Evolutionary conservation across 2,329 filamentous ascomycete species (phyloP), one percentile per base, ranked within the genome.

Genomic region (Sporothrix protearum): DNA sequence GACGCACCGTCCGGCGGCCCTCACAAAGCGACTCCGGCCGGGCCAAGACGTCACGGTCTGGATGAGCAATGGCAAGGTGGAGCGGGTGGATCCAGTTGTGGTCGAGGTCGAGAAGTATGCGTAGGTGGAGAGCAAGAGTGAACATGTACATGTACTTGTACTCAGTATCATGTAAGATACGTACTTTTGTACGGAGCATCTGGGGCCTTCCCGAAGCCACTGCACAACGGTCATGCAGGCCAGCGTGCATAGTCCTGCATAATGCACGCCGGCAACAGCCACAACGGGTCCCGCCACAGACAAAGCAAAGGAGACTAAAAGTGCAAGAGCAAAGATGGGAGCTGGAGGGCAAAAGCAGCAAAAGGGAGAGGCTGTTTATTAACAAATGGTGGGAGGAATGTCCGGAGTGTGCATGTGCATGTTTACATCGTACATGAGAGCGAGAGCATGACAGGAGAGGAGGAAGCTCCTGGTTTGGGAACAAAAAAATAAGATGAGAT

Each of bases 1-100:
- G 42, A 74, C 73, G 28, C 73, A 74, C 49, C 70, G 69, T 7
- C 71, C 71, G 16, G 72, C 39, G 8, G 59, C 53, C 1, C 14
- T 73, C 42, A 53, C 66, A 8, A 16, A 36, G 16, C 53, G 67
- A 0, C 61, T 73, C 14, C 68, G 72, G n/a, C 59, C 66, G 0
- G 68, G 70, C 3, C 59, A 66, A 14, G 73, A 74, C 39, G 28
- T 70, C 22, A 57, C 69, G 8, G 70, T 74, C 2, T 68, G 59
- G 42, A 71, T 74, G 66, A 55, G 39, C 8, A 59, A 72, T 33
- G 71, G 71, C 14, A 19, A 19, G 6, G 53, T 73, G 42, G 71
- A 69, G 70, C 16, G 47, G 45, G 68, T 73, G 28, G 70, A 63
- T 10, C 14, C n/a, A 10, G 28, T 33, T 30, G 28, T 19, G 7